Evolutionary conservation across 768 basidiomycete genomes (phyloP).

Genomic region (Phanerochaete sordida): DNA sequence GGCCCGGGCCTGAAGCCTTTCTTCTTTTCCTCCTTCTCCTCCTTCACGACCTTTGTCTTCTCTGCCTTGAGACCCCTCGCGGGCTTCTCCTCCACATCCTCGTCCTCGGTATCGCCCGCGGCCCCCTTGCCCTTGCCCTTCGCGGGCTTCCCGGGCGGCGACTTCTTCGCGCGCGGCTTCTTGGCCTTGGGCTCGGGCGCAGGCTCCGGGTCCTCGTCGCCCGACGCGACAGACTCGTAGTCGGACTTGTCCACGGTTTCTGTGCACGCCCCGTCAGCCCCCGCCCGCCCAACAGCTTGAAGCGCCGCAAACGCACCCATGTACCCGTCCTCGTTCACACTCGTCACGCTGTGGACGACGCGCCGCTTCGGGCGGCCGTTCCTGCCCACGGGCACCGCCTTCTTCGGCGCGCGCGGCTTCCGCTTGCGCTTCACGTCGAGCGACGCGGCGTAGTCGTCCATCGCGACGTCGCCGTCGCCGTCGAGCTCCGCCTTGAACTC

Average conservation of each 20-base stretch:
- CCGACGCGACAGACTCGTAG: slow-evolving; percentile 74
- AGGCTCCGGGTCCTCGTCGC: slow-evolving; percentile 34
- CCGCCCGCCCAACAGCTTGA: no score
- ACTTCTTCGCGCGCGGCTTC: slow-evolving; percentile 8
- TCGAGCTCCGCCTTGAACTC: no score
- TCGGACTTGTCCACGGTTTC: slow-evolving; percentile 77
- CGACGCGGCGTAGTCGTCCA: neutral
- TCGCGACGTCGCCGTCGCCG: slow-evolving; percentile 2
- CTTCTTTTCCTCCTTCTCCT: neutral
- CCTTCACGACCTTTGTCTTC: no score
- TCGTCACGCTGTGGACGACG: slow-evolving; percentile 54
- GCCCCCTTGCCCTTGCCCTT: no score
- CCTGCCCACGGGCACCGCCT: slow-evolving; percentile 64
- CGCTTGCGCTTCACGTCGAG: slow-evolving; percentile 26
- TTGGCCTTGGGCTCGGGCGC: slow-evolving; percentile 25
- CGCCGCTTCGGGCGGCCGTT: slow-evolving; percentile 78
- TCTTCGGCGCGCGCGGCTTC: slow-evolving; percentile 42
- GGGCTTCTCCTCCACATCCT: slow-evolving; percentile 1
- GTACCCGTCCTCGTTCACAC: slow-evolving; percentile 66
- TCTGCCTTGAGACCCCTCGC: no score
- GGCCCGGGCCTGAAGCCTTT: slow-evolving; percentile 10
- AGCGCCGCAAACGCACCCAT: slow-evolving; percentile 45
- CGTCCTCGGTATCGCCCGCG: no score
- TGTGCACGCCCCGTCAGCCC: slow-evolving; percentile 23
- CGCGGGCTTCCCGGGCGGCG: neutral